Evolutionary conservation across 345 rosid species (phyloP).

Genomic region (Moricandia moricandioides): DNA sequence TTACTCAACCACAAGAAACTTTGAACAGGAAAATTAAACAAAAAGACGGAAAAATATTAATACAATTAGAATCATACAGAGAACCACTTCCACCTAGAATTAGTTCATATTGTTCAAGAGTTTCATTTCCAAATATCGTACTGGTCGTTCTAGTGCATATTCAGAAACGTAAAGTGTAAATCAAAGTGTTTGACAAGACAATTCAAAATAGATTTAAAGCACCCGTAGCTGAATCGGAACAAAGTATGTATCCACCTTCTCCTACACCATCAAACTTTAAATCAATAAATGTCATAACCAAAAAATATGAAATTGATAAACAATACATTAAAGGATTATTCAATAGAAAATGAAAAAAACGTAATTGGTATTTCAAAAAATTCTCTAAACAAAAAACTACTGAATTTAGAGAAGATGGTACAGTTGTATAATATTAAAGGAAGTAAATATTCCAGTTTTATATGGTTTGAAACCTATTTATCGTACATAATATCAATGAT

Average conservation of each 20-base stretch:
- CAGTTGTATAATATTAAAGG: not conserved
- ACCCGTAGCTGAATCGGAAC: not conserved
- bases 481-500: constrained; percentile 36
- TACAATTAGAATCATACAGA: not conserved
- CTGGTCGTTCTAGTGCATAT: too few relatives aligned
- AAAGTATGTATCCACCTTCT: not conserved
- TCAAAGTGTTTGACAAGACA: not conserved
- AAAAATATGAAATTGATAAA: not conserved
- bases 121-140: not conserved
- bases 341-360: not conserved
- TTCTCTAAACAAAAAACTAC: not conserved
- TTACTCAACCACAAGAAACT: not conserved
- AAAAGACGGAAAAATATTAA: not conserved
- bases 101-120: not conserved
- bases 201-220: not conserved
- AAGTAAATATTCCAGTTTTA: not conserved
- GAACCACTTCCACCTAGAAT: not conserved
- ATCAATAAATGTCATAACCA: not conserved
- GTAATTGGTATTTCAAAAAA: not conserved
- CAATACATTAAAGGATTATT: not conserved
- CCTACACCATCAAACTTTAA: not conserved
- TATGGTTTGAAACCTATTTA: not conserved
- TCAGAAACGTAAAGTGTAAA: not conserved
- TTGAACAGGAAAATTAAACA: not conserved
- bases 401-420: not conserved